These are phyloP conservation scores for Barnettozyma salicaria DNA, from an alignment of 805 yeast genomes.

Conservation along the genomic window DNA sequence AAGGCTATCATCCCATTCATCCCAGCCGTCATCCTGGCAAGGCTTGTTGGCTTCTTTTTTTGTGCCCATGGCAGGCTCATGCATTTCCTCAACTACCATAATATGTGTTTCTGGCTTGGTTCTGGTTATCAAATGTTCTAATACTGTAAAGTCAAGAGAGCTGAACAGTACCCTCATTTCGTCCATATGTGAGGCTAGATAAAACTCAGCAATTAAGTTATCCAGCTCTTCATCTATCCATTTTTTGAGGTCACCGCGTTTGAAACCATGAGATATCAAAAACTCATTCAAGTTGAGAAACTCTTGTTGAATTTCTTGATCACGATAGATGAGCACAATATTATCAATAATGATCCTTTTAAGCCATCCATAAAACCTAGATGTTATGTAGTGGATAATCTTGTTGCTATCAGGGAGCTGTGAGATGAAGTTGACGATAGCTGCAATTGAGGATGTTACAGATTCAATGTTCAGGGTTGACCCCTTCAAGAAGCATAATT, in stretches of 20 bases:
- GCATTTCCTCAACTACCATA: background rate
- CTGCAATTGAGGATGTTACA: slow-evolving; percentile 14
- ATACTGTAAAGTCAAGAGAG: slow-evolving; percentile 1
- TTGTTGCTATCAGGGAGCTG: slow-evolving; percentile 13
- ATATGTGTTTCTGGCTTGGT: background rate
- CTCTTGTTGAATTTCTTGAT: slow-evolving; percentile 8
- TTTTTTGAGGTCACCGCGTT: slow-evolving; percentile 17
- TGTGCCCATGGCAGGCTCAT: background rate
- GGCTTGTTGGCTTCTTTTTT: background rate
- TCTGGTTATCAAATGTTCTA: slow-evolving; percentile 1
- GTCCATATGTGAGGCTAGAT: slow-evolving; percentile 18
- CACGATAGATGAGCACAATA: slow-evolving; percentile 14
- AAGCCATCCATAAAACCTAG: slow-evolving; percentile 20
- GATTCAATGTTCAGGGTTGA: background rate
- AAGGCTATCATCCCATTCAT: slow-evolving; percentile 14
- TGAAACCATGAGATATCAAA: slow-evolving; percentile 14
- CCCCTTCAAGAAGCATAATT: slow-evolving; percentile 1
- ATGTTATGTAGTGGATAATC: slow-evolving; percentile 20
- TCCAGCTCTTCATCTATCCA: slow-evolving; percentile 23
- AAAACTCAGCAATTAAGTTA: slow-evolving; percentile 19
- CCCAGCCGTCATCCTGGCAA: slow-evolving; percentile 12
- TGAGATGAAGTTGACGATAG: slow-evolving; percentile 18
- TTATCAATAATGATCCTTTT: slow-evolving; percentile 17
- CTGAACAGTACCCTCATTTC: slow-evolving; percentile 13
- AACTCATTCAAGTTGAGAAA: slow-evolving; percentile 18